A percentile compares a stretch with the other conserved stretches of the same genome.
These are phyloP conservation scores for Rhynchosporium graminicola DNA, from an alignment of 2,329 filamentous ascomycete species.

Conservation along the genomic window DNA sequence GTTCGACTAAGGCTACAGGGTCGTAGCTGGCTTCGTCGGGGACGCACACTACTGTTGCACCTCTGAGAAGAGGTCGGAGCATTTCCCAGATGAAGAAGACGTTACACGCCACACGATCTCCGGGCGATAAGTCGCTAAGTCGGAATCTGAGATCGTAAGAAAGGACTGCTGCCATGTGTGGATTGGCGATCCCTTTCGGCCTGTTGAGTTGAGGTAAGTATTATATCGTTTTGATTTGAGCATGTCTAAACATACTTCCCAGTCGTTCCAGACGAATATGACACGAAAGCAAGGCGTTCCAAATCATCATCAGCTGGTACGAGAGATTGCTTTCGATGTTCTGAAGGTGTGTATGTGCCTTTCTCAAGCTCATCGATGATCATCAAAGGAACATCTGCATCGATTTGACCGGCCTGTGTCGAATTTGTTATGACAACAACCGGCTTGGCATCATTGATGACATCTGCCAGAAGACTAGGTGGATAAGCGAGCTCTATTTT, in stretches of 20 bases:
- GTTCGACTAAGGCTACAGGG: conserved; percentile 69
- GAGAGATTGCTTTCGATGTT: conserved; percentile 46
- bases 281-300: conserved; percentile 76
- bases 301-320: conserved; percentile 67
- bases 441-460: conserved; percentile 74
- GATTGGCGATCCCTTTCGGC: conserved; percentile 83
- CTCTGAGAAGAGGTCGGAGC: conserved; percentile 71
- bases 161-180: conserved; percentile 70
- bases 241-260: conserved; percentile 47
- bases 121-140: conserved; percentile 67
- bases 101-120: conserved; percentile 82
- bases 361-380: conserved; percentile 56
- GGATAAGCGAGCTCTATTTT: conserved; percentile 70
- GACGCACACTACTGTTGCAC: conserved; percentile 73
- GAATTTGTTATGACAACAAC: conserved; percentile 69
- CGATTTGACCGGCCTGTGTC: conserved; percentile 66
- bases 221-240: neutral
- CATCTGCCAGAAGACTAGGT: conserved; percentile 70
- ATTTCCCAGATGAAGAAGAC: conserved; percentile 90
- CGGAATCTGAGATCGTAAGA: conserved; percentile 74
- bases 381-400: conserved; percentile 62
- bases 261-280: conserved; percentile 84
- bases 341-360: conserved; percentile 20
- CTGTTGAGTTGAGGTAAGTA: neutral
- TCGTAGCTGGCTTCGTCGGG: conserved; percentile 79